A percentile compares a stretch with the other conserved stretches of the same genome.
Conservation (phyloP, 1,284 basidiomycete genomes). For the Trichosporon coremiiforme region DNA sequence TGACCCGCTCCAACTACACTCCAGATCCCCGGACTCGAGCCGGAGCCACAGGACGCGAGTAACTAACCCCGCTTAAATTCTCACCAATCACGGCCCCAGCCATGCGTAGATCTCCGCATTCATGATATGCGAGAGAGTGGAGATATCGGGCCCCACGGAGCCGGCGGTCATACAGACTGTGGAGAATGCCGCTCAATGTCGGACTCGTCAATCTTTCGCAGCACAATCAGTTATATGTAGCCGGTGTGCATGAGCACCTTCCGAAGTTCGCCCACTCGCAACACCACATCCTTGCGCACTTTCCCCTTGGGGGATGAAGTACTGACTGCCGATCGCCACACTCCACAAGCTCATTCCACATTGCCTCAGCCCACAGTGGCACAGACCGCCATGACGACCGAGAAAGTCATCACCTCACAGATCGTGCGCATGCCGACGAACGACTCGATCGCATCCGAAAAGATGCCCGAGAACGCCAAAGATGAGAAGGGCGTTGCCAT, state of each 20-base stretch:
- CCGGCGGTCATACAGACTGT: background rate
- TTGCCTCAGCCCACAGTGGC: background rate
- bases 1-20: too few species aligned
- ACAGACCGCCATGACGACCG: background rate
- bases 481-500: background rate
- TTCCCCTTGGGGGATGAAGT: too few species aligned
- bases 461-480: background rate
- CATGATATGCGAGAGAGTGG: background rate
- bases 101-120: background rate
- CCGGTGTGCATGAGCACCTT: background rate
- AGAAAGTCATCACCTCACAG: background rate
- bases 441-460: background rate
- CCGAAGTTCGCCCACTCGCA: background rate
- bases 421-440: background rate
- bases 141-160: constrained; percentile 1
- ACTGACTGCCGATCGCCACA: background rate
- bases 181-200: background rate
- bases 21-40: too few species aligned
- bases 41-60: too few species aligned
- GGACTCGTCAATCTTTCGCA: background rate
- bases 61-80: too few species aligned
- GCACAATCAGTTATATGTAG: background rate
- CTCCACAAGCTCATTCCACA: background rate
- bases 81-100: background rate
- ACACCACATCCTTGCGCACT: background rate